Base-by-base conservation (phyloP, 345 rosid species). In the Garcia nutans region DNA sequence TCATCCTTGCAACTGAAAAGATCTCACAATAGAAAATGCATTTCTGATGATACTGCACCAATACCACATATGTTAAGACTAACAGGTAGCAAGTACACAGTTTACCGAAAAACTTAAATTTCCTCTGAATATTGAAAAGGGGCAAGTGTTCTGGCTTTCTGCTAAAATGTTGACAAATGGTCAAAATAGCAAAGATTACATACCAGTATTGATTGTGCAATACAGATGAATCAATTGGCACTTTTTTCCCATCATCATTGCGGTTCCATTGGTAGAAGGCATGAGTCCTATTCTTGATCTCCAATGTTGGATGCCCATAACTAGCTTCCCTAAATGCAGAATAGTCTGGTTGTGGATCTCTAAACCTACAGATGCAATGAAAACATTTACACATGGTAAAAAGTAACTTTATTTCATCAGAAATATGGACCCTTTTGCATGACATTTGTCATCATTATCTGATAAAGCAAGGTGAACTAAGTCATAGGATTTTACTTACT, bases 321-420 rank as follows among this genome's bases (percentile, higher is more conserved):
- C 97, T 93, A 82, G 98, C 92, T 90, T 96, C 99, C 65, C 98
- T 80, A 75, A 93, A 96, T 73, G 97, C 98, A 57, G 99, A 96
- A 76, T 93, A 91, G 22, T 89, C 91, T 70, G 99, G 97, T 64
- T 96, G 98, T 59, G 98, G 99, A 76, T 90, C 86, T 73, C 70
- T 89, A 76, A 92, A 96, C 77, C 97, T 96, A 79, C 49, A 84
- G 33, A 71, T 68, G 22, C 72, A 72, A 75, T 3, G 42, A 50
- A 50, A n/a, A 49, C 11, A 54, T 12, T 74, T 42, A 3, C 6
- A 68, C 17, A 55, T 28, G 2, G 26, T 16, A 0, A 47, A 41
- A 65, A 65, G 12, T 20, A 33, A 42, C 10, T 10, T 44, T 19
- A 11, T 66, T 11, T 44, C 44, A 31, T 12, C 8, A 10, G 28